Conservation (phyloP, 164 flowering plant species). For the Kingdonia uniflora region DNA sequence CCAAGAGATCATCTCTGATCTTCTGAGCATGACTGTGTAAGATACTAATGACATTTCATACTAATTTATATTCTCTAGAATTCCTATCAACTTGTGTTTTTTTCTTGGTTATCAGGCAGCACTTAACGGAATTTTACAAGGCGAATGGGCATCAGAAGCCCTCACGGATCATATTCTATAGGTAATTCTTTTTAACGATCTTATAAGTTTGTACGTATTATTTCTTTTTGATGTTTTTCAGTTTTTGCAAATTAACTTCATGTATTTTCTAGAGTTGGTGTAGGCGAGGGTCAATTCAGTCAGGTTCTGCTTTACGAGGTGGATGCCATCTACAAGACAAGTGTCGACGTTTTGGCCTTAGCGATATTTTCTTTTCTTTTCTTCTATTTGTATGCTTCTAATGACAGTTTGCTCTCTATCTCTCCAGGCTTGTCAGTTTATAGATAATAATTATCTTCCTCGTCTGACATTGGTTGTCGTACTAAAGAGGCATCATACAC, state of each 20-base stretch:
- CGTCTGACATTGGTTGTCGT: conserved; percentile 75
- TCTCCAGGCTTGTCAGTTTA: conserved; percentile 60
- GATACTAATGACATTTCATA: not conserved
- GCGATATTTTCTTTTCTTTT: not conserved
- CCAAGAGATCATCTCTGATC: conserved; percentile 63
- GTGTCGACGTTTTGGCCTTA: no score
- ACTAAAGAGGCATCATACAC: conserved; percentile 82
- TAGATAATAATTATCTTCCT: conserved; percentile 56
- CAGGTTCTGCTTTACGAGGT: conserved; percentile 22
- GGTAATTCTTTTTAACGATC: conserved; percentile 23
- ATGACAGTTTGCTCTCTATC: not conserved
- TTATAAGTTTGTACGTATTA: no score
- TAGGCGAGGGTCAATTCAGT: conserved; percentile 70
- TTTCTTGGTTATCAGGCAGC: conserved; percentile 9
- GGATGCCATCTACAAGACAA: conserved; percentile 22
- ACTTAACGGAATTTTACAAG: conserved; percentile 35
- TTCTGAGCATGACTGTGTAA: conserved; percentile 20
- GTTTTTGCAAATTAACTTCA: not conserved
- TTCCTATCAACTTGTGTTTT: not conserved
- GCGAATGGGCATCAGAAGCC: conserved; percentile 44
- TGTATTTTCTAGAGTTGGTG: conserved; percentile 69
- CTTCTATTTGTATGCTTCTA: not conserved
- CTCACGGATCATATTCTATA: conserved; percentile 64
- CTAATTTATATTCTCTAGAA: not conserved
- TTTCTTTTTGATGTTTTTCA: not conserved